phyloP scores from a whole-genome alignment of 176 grass and related monocot genomes.

The Chrysopogon serrulatus region DNA sequence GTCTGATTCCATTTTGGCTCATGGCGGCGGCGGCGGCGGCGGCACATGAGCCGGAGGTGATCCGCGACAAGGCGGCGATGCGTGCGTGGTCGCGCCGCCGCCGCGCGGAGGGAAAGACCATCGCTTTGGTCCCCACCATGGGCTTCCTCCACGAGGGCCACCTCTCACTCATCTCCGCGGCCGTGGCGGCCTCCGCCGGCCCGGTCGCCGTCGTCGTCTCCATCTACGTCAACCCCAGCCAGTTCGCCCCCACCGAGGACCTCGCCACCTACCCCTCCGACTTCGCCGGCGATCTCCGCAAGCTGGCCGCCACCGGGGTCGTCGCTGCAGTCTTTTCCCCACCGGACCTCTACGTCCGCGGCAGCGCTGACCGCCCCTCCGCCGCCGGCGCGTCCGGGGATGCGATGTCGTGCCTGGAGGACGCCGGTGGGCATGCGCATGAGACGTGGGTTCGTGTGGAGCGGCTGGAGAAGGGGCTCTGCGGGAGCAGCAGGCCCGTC shows the following conservation, averaged over 20 bases:
- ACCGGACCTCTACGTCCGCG: constrained; percentile 54
- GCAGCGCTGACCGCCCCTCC: background rate
- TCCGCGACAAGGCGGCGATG: constrained; percentile 69
- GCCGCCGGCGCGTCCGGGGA: background rate
- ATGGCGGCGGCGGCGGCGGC: background rate
- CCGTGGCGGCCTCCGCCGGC: constrained; percentile 21
- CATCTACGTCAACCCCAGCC: constrained; percentile 87
- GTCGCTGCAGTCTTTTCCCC: constrained; percentile 72
- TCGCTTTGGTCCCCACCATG: constrained; percentile 89
- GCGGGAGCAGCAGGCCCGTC: constrained; percentile 71
- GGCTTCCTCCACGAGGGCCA: constrained; percentile 91
- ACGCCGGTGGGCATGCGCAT: constrained; percentile 37
- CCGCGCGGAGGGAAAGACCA: constrained; percentile 47
- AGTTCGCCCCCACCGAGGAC: constrained; percentile 78
- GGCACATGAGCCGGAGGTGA: constrained; percentile 54
- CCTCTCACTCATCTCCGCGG: constrained; percentile 60
- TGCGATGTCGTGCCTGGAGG: constrained; percentile 55
- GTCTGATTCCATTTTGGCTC: background rate
- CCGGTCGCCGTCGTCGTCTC: constrained; percentile 68
- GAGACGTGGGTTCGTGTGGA: constrained; percentile 88
- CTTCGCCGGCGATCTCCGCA: constrained; percentile 57
- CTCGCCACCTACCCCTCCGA: constrained; percentile 71
- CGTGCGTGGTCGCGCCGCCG: constrained; percentile 54
- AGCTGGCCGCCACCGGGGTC: constrained; percentile 51
- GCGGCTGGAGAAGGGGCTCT: constrained; percentile 66